These are phyloP conservation scores for Zychaea mexicana DNA, from an alignment of 371 early-diverging fungal species.

Conservation along the genomic window DNA sequence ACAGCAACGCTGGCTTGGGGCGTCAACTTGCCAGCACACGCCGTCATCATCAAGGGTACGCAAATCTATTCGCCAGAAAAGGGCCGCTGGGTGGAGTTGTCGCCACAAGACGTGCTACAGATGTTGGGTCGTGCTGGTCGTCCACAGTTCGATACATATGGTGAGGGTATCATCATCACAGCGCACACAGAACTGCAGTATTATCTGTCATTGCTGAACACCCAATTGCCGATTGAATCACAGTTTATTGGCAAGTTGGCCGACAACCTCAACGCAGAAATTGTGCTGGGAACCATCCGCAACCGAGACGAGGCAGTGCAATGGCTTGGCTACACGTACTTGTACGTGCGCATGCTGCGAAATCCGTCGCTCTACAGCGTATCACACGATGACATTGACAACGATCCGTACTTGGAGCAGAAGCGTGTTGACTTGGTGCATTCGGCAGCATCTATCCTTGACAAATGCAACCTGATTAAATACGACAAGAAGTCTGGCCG, in stretches of 20 bases:
- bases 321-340: constrained; percentile 98
- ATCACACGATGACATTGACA: constrained; percentile 66
- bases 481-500: constrained; percentile 92
- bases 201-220: constrained; percentile 93
- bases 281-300: constrained; percentile 92
- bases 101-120: constrained; percentile 96
- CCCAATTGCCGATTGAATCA: constrained; percentile 97
- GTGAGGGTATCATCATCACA: constrained; percentile 98
- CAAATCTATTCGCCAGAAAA: constrained; percentile 96
- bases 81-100: constrained; percentile 92
- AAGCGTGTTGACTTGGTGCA: constrained; percentile 91
- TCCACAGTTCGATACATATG: constrained; percentile 97
- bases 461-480: constrained; percentile 87
- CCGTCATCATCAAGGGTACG: constrained; percentile 99
- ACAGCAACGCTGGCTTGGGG: constrained; percentile 99
- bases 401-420: constrained; percentile 85
- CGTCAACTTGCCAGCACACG: constrained; percentile 99
- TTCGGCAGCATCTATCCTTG: constrained; percentile 82
- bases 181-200: constrained; percentile 90
- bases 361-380: constrained; percentile 87
- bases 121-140: constrained; percentile 99
- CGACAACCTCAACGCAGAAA: constrained; percentile 97
- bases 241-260: constrained; percentile 88
- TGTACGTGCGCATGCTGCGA: constrained; percentile 95
- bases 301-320: constrained; percentile 92